Evolutionary conservation across 495 filamentous ascomycete species (phyloP).

Genomic region (Hypomontagnella monticulosa): DNA sequence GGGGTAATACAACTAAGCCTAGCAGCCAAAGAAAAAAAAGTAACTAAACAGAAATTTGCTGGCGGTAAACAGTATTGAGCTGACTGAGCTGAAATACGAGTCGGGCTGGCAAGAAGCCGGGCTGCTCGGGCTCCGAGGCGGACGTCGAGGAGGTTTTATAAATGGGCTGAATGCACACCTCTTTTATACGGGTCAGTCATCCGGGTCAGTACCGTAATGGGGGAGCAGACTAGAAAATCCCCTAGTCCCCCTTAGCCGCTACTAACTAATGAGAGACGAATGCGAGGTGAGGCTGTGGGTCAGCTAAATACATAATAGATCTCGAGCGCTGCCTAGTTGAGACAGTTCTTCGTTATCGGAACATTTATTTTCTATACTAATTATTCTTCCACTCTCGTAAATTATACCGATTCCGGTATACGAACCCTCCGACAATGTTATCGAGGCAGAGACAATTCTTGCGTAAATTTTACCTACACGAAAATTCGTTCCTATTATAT

Average conservation of each 20-base stretch:
- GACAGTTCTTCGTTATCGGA: constrained; percentile 14
- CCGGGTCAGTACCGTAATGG: constrained; percentile 1
- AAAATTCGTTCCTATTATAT: not conserved
- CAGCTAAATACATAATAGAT: not conserved
- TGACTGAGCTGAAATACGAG: not conserved
- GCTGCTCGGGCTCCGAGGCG: not conserved
- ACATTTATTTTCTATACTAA: not conserved
- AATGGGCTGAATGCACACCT: not conserved
- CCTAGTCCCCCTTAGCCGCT: not conserved
- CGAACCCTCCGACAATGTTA: too few relatives aligned
- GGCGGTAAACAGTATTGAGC: not conserved
- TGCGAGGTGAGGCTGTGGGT: constrained; percentile 11
- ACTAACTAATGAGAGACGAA: not conserved
- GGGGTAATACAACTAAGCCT: not conserved
- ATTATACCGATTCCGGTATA: not conserved
- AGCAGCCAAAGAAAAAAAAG: not conserved
- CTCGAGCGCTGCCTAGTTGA: not conserved
- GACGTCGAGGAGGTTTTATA: constrained; percentile 1
- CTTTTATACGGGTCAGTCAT: not conserved
- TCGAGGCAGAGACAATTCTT: too few relatives aligned
- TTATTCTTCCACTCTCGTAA: not conserved
- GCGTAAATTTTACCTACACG: not conserved
- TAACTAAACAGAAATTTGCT: not conserved
- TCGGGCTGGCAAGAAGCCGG: constrained; percentile 2
- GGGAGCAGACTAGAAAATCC: not conserved